Evolutionary conservation across 208 protist genomes (phyloP), one percentile per base, ranked within the genome.

Genomic region (Lotmaria passim): DNA sequence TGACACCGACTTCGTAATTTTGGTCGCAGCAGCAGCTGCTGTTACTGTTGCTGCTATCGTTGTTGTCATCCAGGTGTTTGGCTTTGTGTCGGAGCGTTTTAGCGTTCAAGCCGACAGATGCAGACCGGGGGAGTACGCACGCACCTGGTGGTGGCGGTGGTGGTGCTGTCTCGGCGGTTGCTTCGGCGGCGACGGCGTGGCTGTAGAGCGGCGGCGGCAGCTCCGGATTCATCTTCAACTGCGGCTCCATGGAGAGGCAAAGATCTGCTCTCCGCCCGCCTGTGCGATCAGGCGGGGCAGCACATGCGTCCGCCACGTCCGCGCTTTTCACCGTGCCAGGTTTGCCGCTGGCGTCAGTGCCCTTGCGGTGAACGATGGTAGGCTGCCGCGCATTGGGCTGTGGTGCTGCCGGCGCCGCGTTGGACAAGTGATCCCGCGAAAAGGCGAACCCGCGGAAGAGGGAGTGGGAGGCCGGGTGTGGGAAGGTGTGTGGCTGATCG

Each of bases 201-300:
- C n/a, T n/a, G n/a, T n/a, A n/a, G n/a, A n/a, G n/a, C n/a, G 56
- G 56, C 56, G 56, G 58, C 43, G 58, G 58, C 58, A 64, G 17
- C 10, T 64, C 58, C 6, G 43, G 58, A 12, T n/a, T 41, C 15
- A 6, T n/a, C 30, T 51, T 64, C n/a, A 30, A 30, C 30, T 23
- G 38, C 21, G 2, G n/a, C 31, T 41, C 36, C 6, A 39, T 50
- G n/a, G 41, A 53, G 31, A 50, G 58, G 21, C 30, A 43, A 21
- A 38, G 31, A 15, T 48, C 26, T 2, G 12, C 3, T 3, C 53
- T 51, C n/a, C 7, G 28, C 10, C 26, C 15, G 47, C 47, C 47
- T 4, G 41, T n/a, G 41, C 41, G 15, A 46, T 7, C 41, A n/a
- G 41, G 15, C 3, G 41, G 41, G 41, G 11, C 5, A 17, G 41